Base-by-base conservation (phyloP, 768 basidiomycete genomes). In the Tricholoma sp. region DNA sequence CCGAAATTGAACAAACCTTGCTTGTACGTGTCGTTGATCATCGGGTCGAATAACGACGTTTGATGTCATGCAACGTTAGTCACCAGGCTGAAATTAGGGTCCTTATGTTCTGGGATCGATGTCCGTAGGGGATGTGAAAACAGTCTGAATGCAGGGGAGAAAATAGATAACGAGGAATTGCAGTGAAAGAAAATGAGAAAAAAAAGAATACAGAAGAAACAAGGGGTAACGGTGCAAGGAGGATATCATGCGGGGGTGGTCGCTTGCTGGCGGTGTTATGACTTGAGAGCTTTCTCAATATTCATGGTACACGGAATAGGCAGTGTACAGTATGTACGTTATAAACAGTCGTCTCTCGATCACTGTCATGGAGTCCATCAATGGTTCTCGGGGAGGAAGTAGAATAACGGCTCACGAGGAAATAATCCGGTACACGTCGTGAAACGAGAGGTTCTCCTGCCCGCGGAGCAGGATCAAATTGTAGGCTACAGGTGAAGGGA, bases 381-480 rank as follows among this genome's bases (percentile, higher is more conserved):
- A 49, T 27, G 5, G 16, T 14, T 47, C 11, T 37, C 16, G 22
- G 5, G n/a, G 1, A 7, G 9, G 9, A 41, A 60, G 9, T 19
- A 31, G 18, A 21, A 50, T 39, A 39, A 29, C 32, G n/a, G 78
- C 86, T 67, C 68, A 93, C 91, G 70, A 94, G 82, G 84, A 94
- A 94, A 75, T 94, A 94, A 75, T 94, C 91, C 68, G 91, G 91
- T 74, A 93, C 91, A 72, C 91, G 89, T 74, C 91, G 83, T 69
- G 95, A 94, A 62, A 99, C 97, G 59, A 98, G 86, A 50, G 97
- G 97, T 73, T 99, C 97, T 65, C 97, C 97, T 68, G 96, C 94
- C 71, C 97, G 83, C 66, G 97, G 97, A 64, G 97, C 97, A 69
- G 97, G 97, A 76, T 99, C 97, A 74, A 98, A 99, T 85, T 99